Evolutionary conservation across 2,329 filamentous ascomycete species (phyloP).

Genomic region (Stachybotrys elegans): DNA sequence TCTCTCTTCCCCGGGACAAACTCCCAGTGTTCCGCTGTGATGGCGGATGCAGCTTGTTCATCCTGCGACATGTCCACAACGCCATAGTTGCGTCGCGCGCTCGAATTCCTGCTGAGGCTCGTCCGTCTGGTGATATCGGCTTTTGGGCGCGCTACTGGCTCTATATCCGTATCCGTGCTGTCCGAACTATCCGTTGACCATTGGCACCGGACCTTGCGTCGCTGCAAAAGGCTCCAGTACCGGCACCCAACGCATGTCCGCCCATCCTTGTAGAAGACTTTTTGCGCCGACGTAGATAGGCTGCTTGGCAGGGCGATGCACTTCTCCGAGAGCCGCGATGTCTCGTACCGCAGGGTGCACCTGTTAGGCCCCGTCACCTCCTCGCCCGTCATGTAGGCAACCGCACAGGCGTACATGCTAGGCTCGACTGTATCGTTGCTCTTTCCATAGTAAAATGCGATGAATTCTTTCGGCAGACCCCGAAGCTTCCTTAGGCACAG

Average conservation of each 20-base stretch:
- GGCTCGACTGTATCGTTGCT: constrained; percentile 11
- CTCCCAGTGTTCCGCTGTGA: constrained; percentile 40
- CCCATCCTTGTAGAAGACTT: constrained; percentile 13
- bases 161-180: too few relatives aligned
- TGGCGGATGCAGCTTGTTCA: neutral
- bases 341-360: constrained; percentile 9
- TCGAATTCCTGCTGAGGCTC: too few relatives aligned
- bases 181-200: too few relatives aligned
- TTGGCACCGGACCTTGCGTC: constrained; percentile 19
- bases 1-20: constrained; percentile 36
- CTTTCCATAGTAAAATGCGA: constrained; percentile 17
- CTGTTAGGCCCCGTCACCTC: constrained; percentile 14
- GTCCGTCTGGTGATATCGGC: too few relatives aligned
- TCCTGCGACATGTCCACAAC: neutral
- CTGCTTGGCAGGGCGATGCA: constrained; percentile 21
- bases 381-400: constrained; percentile 26
- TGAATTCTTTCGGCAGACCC: constrained; percentile 19
- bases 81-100: too few relatives aligned
- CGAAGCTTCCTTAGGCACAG: constrained; percentile 15
- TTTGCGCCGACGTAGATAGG: constrained; percentile 12
- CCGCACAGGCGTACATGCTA: constrained; percentile 19
- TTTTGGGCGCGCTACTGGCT: too few relatives aligned
- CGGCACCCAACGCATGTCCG: constrained; percentile 24
- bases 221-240: constrained; percentile 20
- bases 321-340: constrained; percentile 15